These are phyloP conservation scores for Tirmania nivea DNA, from an alignment of 495 filamentous ascomycete species.

Conservation along the genomic window DNA sequence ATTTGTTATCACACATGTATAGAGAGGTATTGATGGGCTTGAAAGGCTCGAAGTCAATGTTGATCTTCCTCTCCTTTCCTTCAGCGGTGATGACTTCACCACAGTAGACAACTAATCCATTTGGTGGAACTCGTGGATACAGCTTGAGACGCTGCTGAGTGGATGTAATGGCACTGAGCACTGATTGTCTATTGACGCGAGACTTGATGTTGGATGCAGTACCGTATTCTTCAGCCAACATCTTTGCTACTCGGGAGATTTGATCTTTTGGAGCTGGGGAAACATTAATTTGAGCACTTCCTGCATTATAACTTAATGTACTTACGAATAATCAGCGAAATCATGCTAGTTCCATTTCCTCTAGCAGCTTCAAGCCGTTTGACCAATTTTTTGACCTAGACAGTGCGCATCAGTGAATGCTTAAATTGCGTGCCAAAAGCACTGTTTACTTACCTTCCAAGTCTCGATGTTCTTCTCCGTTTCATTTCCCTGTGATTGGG, in stretches of 20 bases:
- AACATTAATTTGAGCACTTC: slow-evolving; percentile 23
- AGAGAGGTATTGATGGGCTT: slow-evolving; percentile 99
- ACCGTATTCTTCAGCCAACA: slow-evolving; percentile 99
- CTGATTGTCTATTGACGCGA: slow-evolving; percentile 91
- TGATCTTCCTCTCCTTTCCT: slow-evolving; percentile 97
- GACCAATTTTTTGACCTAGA: slow-evolving; percentile 92
- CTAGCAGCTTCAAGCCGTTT: slow-evolving; percentile 81
- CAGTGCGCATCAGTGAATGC: slow-evolving; percentile 6
- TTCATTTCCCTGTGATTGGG: slow-evolving; percentile 45
- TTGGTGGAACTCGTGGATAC: slow-evolving; percentile 94
- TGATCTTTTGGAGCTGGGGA: slow-evolving; percentile 67
- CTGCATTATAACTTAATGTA: too few species aligned
- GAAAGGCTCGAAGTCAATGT: slow-evolving; percentile 98
- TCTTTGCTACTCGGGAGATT: slow-evolving; percentile 85
- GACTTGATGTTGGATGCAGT: slow-evolving; percentile 99
- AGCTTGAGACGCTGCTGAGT: slow-evolving; percentile 97
- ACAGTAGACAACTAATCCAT: slow-evolving; percentile 94
- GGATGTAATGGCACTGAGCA: slow-evolving; percentile 92
- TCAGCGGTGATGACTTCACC: slow-evolving; percentile 99
- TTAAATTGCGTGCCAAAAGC: background rate
- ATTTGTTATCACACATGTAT: slow-evolving; percentile 98
- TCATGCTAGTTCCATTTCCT: slow-evolving; percentile 96
- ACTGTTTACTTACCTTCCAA: slow-evolving; percentile 30
- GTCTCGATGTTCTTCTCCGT: slow-evolving; percentile 92
- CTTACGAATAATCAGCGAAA: slow-evolving; percentile 74